Base-by-base conservation (phyloP, 1,284 basidiomycete species). In the Psilocybe mexicana region DNA sequence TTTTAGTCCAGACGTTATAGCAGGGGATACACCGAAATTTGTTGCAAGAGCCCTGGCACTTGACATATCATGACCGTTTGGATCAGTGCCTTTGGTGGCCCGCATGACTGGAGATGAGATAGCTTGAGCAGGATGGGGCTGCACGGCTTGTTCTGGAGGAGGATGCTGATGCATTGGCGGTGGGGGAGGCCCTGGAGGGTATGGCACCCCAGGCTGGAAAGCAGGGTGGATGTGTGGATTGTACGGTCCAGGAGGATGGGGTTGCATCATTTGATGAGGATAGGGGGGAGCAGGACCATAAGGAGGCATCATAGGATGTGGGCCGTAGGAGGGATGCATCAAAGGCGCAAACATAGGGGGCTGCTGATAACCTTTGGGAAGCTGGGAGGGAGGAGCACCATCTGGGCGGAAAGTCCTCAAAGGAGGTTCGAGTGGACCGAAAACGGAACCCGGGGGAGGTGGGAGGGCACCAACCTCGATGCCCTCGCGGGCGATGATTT, bases 11-110 rank as follows among this genome's bases (percentile, higher is more conserved):
- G 76, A 82, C 54, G 90, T 82, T 61, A 92, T 90, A 38, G 80
- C 79, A 24, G 82, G 76, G 52, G 86, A 82, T 26, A 92, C 90
- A 55, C 90, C 90, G 67, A 92, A 92, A 66, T 80, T 86, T 73
- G 87, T 89, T 49, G 87, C 90, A 43, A 92, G 79, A 11, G 88
- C 82, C 64, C 82, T 82, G 3, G 86, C 81, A 68, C 80, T 85
- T 44, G 88, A 87, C 78, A 92, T 81, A 71, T 93, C 88, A 63
- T 90, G 84, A 5, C 84, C 81, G 59, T 87, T 82, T 7, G 90
- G 90, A 68, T 93, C 90, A 62, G 84, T 83, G 44, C 88, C 88
- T 68, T 84, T 86, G 67, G 68, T 67, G n/a, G 70, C 65, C 26
- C 67, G 61, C 26, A 74, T 71, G 11, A 70, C 63, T 3, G 68